phyloP scores from a whole-genome alignment of 2,329 filamentous ascomycete species.

The Ophiostoma fasciatum region DNA sequence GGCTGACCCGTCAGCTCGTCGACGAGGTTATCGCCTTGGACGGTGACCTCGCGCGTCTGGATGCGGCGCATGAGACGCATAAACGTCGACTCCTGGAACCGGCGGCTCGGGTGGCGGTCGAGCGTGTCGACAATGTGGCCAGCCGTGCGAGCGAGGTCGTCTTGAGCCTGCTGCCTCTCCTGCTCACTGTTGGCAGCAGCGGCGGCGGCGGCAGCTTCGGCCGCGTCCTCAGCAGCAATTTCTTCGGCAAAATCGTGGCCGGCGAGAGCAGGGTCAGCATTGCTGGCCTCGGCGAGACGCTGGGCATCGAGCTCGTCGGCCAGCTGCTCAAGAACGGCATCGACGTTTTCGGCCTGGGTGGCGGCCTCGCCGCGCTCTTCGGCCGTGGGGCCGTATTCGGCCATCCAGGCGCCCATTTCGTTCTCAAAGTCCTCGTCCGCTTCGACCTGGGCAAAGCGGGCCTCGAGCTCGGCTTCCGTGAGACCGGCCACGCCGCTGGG shows the following conservation, averaged over 20 bases:
- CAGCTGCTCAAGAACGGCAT: slow-evolving; percentile 13
- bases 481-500: slow-evolving; percentile 4
- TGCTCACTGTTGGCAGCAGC: slow-evolving; percentile 4
- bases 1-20: slow-evolving; percentile 16
- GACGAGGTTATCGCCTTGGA: slow-evolving; percentile 40
- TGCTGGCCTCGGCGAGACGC: background rate
- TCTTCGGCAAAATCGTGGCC: background rate
- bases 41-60: slow-evolving; percentile 54
- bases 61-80: slow-evolving; percentile 62
- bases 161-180: slow-evolving; percentile 20
- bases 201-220: background rate
- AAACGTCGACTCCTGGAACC: slow-evolving; percentile 58
- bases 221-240: background rate
- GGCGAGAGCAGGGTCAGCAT: too few species aligned
- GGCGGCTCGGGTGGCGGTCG: slow-evolving; percentile 46
- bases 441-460: slow-evolving; percentile 9
- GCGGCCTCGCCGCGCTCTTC: slow-evolving; percentile 6
- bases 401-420: slow-evolving; percentile 20
- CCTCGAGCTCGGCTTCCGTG: slow-evolving; percentile 11
- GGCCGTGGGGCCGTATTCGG: slow-evolving; percentile 15
- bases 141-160: slow-evolving; percentile 59
- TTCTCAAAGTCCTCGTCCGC: slow-evolving; percentile 12
- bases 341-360: slow-evolving; percentile 10
- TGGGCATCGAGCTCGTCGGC: background rate
- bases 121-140: slow-evolving; percentile 55